Evolutionary conservation across 225 moss, liverwort and hornwort genomes (phyloP), one percentile per base, ranked within the genome.

Genomic region (Bryoerythrophyllum caledonicum): DNA sequence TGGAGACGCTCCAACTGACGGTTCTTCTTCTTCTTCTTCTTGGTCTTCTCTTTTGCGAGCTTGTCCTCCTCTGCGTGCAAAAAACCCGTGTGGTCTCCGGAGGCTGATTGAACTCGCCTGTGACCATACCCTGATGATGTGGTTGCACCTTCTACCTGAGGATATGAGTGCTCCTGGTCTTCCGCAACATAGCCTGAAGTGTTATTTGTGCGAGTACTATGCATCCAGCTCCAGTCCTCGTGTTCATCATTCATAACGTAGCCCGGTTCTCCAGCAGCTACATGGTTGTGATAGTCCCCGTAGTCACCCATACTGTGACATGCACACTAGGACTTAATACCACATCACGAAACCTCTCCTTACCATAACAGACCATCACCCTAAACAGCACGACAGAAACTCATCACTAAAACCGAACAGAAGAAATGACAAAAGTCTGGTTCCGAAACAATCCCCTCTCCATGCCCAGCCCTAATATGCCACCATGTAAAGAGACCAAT

Each of bases 241-340:
- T 26, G 12, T 11, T 46, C 71, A 15, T 27, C 38, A 13, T 60
- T 1, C 14, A 6, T 59, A 57, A 65, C 26, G 32, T 43, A 10
- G 65, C 65, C 74, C 59, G 65, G 64, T n/a, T 64, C 70, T 43
- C 61, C 79, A 26, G 7, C 46, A 54, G 26, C 66, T 23, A 4
- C 34, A 37, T 37, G 21, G 23, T 72, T 38, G 61, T 38, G 10
- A 34, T 53, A 28, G 71, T 34, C 35, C 11, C 43, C 54, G 65
- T 60, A 23, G 35, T 82, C 79, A 46, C 46, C 82, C 79, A 82
- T 82, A 71, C 55, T 78, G 43, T 35, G 59, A 51, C 4, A 21
- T 35, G 2, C 40, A 38, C 60, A 61, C 34, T 62, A 66, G 25
- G 34, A 53, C 15, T 63, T 28, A 38, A 15, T 53, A 72, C 41